Conservation (phyloP, 108 stramenopile genomes). For the Chaetoceros muelleri region DNA sequence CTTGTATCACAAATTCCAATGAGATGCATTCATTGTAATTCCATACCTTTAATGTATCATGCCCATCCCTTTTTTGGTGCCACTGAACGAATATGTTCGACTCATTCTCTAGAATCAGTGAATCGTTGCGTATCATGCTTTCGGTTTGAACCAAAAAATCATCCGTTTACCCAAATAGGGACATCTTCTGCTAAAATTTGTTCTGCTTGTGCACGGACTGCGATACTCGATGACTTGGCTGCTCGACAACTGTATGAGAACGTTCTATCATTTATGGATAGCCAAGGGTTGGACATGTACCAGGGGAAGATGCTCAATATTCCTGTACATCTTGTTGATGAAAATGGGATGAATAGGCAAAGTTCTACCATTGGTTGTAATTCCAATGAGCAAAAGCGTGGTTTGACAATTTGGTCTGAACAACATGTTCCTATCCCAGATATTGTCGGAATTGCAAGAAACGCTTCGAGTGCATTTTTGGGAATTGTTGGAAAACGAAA, state of each 20-base stretch:
- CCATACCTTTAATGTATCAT: background rate
- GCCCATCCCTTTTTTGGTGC: constrained; percentile 49
- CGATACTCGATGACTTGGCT: constrained; percentile 38
- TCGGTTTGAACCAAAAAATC: constrained; percentile 43
- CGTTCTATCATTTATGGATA: constrained; percentile 47
- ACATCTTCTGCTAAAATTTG: constrained; percentile 48
- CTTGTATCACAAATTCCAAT: background rate
- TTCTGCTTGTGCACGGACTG: constrained; percentile 41
- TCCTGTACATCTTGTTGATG: constrained; percentile 45
- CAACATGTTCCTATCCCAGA: background rate
- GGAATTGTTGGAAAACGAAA: constrained; percentile 28
- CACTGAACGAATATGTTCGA: constrained; percentile 43
- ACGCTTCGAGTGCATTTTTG: constrained; percentile 35
- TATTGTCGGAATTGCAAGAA: background rate
- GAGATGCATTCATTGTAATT: background rate
- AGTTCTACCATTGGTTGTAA: constrained; percentile 7
- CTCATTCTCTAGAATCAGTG: constrained; percentile 22
- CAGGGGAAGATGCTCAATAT: constrained; percentile 34
- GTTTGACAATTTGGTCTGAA: background rate
- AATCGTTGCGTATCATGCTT: constrained; percentile 53
- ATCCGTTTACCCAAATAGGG: constrained; percentile 46
- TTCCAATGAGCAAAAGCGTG: background rate
- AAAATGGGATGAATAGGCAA: constrained; percentile 38
- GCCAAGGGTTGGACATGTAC: constrained; percentile 22
- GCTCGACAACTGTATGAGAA: constrained; percentile 37